Evolutionary conservation across 1,284 basidiomycete genomes (phyloP).

Genomic region (Ceratobasidium sp.): DNA sequence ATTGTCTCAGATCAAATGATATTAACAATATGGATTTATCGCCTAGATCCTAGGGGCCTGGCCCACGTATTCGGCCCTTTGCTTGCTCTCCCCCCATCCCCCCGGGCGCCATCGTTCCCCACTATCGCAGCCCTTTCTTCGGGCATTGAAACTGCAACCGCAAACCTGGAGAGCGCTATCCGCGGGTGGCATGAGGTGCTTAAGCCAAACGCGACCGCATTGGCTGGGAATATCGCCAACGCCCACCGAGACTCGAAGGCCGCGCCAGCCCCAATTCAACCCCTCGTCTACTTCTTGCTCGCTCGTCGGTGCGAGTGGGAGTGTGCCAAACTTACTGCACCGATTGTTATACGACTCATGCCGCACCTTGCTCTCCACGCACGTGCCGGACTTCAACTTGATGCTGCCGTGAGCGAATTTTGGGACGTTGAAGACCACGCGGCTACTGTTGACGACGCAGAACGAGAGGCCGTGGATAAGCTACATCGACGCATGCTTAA

Average conservation of each 20-base stretch:
- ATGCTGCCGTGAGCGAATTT: neutral
- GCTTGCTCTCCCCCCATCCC: neutral
- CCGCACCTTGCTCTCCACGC: neutral
- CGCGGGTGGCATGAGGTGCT: neutral
- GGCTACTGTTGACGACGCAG: neutral
- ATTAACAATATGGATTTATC: neutral
- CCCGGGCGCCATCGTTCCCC: neutral
- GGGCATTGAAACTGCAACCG: neutral
- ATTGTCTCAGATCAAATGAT: neutral
- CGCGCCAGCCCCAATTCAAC: neutral
- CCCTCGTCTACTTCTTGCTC: neutral
- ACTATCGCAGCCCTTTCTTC: neutral
- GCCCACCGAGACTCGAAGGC: neutral
- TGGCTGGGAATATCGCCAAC: too few species aligned
- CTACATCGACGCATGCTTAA: constrained; percentile 1
- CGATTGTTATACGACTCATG: neutral
- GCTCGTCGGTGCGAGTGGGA: constrained; percentile 4
- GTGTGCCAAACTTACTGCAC: neutral
- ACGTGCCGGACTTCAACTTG: constrained; percentile 1
- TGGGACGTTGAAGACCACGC: neutral
- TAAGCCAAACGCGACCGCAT: neutral
- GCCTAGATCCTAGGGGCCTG: neutral
- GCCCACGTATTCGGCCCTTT: constrained; percentile 4
- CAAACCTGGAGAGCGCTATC: neutral
- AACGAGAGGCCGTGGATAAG: neutral